These are phyloP conservation scores for Stropharia rugosoannulata DNA, from an alignment of 768 basidiomycete species.

Conservation along the genomic window DNA sequence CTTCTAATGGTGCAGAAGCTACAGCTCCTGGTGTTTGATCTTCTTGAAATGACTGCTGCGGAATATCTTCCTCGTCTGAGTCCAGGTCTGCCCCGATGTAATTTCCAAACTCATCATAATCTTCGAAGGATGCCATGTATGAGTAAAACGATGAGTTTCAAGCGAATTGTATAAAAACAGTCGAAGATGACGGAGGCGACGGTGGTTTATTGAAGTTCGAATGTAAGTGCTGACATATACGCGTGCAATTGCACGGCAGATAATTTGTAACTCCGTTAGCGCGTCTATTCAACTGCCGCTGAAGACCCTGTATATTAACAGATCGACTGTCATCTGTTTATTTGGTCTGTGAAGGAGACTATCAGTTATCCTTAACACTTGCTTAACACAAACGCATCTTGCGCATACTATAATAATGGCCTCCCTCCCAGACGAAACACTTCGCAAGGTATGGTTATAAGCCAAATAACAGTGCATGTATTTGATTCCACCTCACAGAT, in stretches of 20 bases:
- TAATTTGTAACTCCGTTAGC: conserved; percentile 33
- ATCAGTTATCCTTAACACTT: neutral
- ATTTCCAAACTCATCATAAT: conserved; percentile 95
- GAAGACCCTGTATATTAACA: conserved; percentile 1
- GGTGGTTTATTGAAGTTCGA: neutral
- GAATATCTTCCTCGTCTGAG: conserved; percentile 75
- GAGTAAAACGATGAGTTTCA: neutral
- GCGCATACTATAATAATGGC: conserved; percentile 31
- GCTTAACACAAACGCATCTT: neutral
- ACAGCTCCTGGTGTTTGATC: conserved; percentile 19
- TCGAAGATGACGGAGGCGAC: neutral
- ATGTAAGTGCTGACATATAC: no score
- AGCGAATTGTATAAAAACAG: neutral
- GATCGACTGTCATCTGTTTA: no score
- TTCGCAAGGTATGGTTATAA: conserved; percentile 59
- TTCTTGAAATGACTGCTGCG: conserved; percentile 37
- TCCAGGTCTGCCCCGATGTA: conserved; percentile 95
- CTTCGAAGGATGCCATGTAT: conserved; percentile 60
- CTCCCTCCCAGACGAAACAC: conserved; percentile 77
- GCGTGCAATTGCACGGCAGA: conserved; percentile 3
- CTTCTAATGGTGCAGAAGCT: conserved; percentile 66
- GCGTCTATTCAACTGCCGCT: neutral
- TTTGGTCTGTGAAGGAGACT: no score
- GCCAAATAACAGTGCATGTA: neutral
- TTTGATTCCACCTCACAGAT: conserved; percentile 55